Percentiles rank a stretch among this genome's conserved stretches.
These are phyloP conservation scores for Phytophthora rubi DNA, from an alignment of 352 stramenopile species.

Conservation along the genomic window DNA sequence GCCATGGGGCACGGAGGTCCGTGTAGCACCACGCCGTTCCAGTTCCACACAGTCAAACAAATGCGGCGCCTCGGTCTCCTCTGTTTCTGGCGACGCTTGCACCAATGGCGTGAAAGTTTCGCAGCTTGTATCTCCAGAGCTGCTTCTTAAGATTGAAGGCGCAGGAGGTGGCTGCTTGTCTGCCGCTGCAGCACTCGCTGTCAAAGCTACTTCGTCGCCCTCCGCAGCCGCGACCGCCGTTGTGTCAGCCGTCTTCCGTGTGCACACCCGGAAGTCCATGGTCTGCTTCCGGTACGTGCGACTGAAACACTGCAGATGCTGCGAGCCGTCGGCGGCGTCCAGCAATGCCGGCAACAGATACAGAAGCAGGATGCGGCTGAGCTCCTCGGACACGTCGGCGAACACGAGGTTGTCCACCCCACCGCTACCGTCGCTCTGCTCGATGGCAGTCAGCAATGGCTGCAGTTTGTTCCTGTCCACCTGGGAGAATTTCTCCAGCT, in stretches of 20 bases:
- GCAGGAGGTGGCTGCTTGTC: slow-evolving; percentile 14
- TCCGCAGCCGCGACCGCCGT: background rate
- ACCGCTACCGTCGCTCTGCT: slow-evolving; percentile 14
- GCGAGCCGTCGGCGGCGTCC: slow-evolving; percentile 33
- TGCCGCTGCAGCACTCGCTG: background rate
- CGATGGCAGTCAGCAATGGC: slow-evolving; percentile 43
- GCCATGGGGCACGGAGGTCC: slow-evolving; percentile 48
- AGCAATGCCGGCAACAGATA: slow-evolving; percentile 61
- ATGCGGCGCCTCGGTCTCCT: slow-evolving; percentile 44
- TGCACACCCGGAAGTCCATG: slow-evolving; percentile 65
- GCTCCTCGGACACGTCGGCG: slow-evolving; percentile 56
- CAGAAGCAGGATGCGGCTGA: slow-evolving; percentile 60
- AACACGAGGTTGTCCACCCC: slow-evolving; percentile 47
- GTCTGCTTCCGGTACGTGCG: slow-evolving; percentile 66
- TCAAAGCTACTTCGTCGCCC: slow-evolving; percentile 3
- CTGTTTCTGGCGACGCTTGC: slow-evolving; percentile 12
- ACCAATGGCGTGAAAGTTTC: background rate
- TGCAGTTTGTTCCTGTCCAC: slow-evolving; percentile 57
- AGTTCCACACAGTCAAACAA: slow-evolving; percentile 71
- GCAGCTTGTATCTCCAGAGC: background rate
- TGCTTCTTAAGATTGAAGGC: slow-evolving; percentile 1
- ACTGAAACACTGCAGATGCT: slow-evolving; percentile 55
- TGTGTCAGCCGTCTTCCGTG: slow-evolving; percentile 9
- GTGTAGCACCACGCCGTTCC: slow-evolving; percentile 41
- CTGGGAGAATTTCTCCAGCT: slow-evolving; percentile 61